These are phyloP conservation scores for Trametes hirsuta DNA, from an alignment of 1,284 basidiomycete species.

Conservation along the genomic window DNA sequence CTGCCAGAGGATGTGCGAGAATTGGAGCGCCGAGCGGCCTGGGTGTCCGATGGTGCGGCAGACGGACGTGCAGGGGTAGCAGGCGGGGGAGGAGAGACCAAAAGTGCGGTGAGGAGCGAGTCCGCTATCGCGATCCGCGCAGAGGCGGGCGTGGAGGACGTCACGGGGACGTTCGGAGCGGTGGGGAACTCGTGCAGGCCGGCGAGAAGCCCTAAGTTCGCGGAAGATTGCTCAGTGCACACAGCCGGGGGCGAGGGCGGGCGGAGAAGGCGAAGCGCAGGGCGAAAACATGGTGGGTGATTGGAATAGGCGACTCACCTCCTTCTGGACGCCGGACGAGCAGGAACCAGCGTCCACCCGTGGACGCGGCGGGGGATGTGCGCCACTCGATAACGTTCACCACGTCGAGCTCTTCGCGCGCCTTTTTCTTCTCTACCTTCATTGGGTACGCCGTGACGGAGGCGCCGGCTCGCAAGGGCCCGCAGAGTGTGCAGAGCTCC, in stretches of 20 bases:
- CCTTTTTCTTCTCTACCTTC: conserved; percentile 84
- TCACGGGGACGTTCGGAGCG: conserved; percentile 45
- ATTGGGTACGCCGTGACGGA: conserved; percentile 83
- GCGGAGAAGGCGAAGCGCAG: conserved; percentile 5
- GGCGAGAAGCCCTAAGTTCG: conserved; percentile 76
- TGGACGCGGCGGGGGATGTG: conserved; percentile 19
- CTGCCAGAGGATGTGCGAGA: conserved; percentile 7
- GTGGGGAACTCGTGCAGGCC: conserved; percentile 87
- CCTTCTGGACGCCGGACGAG: conserved; percentile 82
- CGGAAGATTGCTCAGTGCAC: conserved; percentile 21
- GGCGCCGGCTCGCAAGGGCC: conserved; percentile 52
- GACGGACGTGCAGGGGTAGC: conserved; percentile 12
- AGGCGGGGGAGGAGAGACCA: conserved; percentile 33
- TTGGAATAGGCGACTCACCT: conserved; percentile 51
- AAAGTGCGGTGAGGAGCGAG: conserved; percentile 45
- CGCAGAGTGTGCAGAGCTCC: conserved; percentile 75
- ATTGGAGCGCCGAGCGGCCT: conserved; percentile 9
- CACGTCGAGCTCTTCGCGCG: conserved; percentile 82
- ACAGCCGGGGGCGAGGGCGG: conserved; percentile 7
- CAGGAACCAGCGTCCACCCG: conserved; percentile 62
- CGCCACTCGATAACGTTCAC: conserved; percentile 88
- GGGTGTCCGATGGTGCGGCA: conserved; percentile 21
- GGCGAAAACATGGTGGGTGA: conserved; percentile 1
- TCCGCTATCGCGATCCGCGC: conserved; percentile 42
- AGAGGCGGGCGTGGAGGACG: conserved; percentile 33